phyloP scores from a whole-genome alignment of 2,329 filamentous ascomycete genomes.

The Xylariaceae sp. region DNA sequence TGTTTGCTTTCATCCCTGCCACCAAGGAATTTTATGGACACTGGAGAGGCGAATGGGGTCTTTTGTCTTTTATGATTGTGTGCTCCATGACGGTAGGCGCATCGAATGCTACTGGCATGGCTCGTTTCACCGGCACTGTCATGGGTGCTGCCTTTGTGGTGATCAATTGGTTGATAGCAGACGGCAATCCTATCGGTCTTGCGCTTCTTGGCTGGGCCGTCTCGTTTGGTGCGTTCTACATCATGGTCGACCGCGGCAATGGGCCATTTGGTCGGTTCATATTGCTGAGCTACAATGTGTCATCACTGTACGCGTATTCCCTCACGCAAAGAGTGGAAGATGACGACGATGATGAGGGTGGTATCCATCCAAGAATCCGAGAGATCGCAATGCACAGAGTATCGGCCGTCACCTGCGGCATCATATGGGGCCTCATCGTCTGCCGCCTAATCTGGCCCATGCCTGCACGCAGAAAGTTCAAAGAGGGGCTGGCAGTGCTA shows the following conservation, averaged over 20 bases:
- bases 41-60: conserved; percentile 95
- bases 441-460: conserved; percentile 92
- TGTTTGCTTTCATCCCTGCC: conserved; percentile 77
- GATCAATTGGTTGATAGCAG: conserved; percentile 70
- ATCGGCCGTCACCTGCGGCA: conserved; percentile 78
- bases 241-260: conserved; percentile 79
- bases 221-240: conserved; percentile 79
- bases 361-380: conserved; percentile 75
- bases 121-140: conserved; percentile 81
- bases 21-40: conserved; percentile 77
- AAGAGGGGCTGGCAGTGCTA: conserved; percentile 82
- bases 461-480: conserved; percentile 80
- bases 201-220: conserved; percentile 78
- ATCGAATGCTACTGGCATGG: conserved; percentile 85
- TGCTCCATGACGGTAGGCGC: conserved; percentile 97
- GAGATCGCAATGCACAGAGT: conserved; percentile 87
- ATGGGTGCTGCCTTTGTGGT: conserved; percentile 74
- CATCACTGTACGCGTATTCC: conserved; percentile 89
- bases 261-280: conserved; percentile 91
- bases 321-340: conserved; percentile 75
- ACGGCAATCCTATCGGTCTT: conserved; percentile 71
- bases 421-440: conserved; percentile 86
- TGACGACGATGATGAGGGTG: conserved; percentile 85
- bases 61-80: conserved; percentile 96
- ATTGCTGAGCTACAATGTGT: conserved; percentile 92